Evolutionary conservation across 2,329 filamentous ascomycete species (phyloP), one percentile per base, ranked within the genome.

Genomic region (Albifimbria verrucaria): DNA sequence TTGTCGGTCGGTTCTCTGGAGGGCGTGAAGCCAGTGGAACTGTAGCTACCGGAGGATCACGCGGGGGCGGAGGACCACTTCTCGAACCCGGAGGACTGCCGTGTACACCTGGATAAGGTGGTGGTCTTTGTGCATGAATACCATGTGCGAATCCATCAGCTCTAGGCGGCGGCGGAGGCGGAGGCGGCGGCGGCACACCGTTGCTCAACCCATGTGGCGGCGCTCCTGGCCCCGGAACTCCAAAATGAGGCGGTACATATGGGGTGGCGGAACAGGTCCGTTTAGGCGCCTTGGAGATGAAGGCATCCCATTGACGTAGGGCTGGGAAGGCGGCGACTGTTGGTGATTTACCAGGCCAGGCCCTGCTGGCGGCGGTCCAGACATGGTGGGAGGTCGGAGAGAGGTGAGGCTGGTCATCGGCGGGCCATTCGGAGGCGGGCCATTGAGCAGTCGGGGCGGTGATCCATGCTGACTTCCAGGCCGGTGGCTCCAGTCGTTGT

Each of bases 381-480:
- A 64, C 55, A 77, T 63, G 6, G 77, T 72, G 23, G 79, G 79
- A 3, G 80, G 80, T 9, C 79, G 76, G 17, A 83, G 72, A 21
- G 77, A 68, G 15, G 76, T 71, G 18, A 78, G 65, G 32, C 69
- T 62, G n/a, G 64, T 61, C 22, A 68, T 56, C 3, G 67, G 62
- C 10, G 62, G 61, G 10, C 52, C 59, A 48, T 62, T 61, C 15
- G 71, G 68, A 28, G 65, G 66, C 12, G 65, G 78, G 32, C 79
- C 77, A 60, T 82, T 85, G 45, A 81, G 62, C 42, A 80, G 75
- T 50, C 76, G 74, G 24, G 75, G 65, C 32, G 75, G 69, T 3
- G 80, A 73, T 36, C 74, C 73, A 55, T 79, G 77, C 50, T 78
- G 77, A 28, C 77, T 76, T 20, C 77, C 68, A 15, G 74, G 73